Conservation (phyloP, 2,329 filamentous ascomycete genomes). For the Eutypa lata region DNA sequence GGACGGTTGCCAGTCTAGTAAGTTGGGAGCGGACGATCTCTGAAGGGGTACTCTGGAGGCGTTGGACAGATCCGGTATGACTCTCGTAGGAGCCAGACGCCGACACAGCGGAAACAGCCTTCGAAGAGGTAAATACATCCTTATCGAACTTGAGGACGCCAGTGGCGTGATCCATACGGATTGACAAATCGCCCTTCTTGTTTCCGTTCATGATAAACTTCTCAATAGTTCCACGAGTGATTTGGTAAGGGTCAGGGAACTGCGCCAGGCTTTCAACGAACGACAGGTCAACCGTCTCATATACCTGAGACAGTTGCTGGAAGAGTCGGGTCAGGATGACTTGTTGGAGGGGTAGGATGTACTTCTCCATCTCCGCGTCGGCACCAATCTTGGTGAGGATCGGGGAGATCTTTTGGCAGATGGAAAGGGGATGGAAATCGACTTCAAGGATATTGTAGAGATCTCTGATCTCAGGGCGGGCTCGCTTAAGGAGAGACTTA, state of each 20-base stretch:
- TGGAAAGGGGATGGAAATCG: constrained; percentile 97
- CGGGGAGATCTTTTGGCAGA: constrained; percentile 98
- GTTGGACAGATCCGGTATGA: constrained; percentile 82
- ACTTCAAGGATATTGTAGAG: constrained; percentile 99
- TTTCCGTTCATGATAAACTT: constrained; percentile 99
- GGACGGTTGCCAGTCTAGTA: constrained; percentile 82
- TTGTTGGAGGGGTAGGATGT: constrained; percentile 92
- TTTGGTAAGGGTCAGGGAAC: constrained; percentile 96
- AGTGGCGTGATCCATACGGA: constrained; percentile 93
- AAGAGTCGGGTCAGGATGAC: constrained; percentile 97
- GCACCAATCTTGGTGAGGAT: constrained; percentile 91
- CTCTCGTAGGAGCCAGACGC: constrained; percentile 82
- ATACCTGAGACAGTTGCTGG: constrained; percentile 98
- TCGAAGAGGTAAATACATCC: constrained; percentile 96
- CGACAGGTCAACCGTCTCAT: constrained; percentile 91
- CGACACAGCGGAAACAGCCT: constrained; percentile 83
- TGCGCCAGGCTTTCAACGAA: constrained; percentile 92
- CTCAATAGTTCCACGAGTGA: constrained; percentile 86
- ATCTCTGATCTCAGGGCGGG: constrained; percentile 89
- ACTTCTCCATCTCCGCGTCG: constrained; percentile 95
- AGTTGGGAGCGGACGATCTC: constrained; percentile 97
- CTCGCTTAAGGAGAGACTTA: constrained; percentile 91
- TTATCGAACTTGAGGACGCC: constrained; percentile 96
- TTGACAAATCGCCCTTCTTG: constrained; percentile 97
- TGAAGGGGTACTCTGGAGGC: constrained; percentile 93